phyloP scores from a whole-genome alignment of 2,329 filamentous ascomycete genomes.

The Fusarium goolgardi region DNA sequence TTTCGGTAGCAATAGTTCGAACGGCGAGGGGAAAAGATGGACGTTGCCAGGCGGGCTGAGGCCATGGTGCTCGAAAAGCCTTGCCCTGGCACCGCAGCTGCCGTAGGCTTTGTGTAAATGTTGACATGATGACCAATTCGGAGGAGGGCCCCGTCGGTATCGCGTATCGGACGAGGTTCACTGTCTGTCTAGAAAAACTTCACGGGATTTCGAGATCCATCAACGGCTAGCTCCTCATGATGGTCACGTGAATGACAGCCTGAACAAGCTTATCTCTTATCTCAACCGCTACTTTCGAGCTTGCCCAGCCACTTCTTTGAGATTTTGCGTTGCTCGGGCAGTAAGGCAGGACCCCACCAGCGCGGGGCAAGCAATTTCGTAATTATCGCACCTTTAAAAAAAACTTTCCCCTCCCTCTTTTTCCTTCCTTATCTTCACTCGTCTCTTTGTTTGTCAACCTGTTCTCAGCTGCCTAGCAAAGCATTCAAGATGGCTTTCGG shows the following conservation, averaged over 20 bases:
- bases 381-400: constrained; percentile 48
- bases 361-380: constrained; percentile 52
- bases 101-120: constrained; percentile 51
- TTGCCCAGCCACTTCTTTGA: constrained; percentile 29
- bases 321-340: constrained; percentile 43
- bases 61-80: constrained; percentile 48
- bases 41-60: constrained; percentile 42
- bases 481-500: constrained; percentile 88
- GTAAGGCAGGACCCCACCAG: constrained; percentile 44
- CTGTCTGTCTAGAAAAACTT: constrained; percentile 46
- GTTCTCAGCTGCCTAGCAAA: constrained; percentile 47
- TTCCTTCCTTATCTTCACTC: constrained; percentile 41
- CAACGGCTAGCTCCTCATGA: constrained; percentile 21
- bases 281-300: constrained; percentile 6
- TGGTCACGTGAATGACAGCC: constrained; percentile 44
- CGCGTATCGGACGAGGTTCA: constrained; percentile 40
- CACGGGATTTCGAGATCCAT: constrained; percentile 32
- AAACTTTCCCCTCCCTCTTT: constrained; percentile 47
- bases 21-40: constrained; percentile 44
- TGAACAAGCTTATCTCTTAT: neutral
- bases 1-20: constrained; percentile 46
- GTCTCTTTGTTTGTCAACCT: constrained; percentile 45
- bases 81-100: constrained; percentile 52
- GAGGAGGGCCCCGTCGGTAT: constrained; percentile 44
- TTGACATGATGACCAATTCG: constrained; percentile 51